A percentile compares a stretch with the other conserved stretches of the same genome.
Evolutionary conservation across 768 basidiomycete genomes (phyloP).

Genomic region (Trametes maxima): DNA sequence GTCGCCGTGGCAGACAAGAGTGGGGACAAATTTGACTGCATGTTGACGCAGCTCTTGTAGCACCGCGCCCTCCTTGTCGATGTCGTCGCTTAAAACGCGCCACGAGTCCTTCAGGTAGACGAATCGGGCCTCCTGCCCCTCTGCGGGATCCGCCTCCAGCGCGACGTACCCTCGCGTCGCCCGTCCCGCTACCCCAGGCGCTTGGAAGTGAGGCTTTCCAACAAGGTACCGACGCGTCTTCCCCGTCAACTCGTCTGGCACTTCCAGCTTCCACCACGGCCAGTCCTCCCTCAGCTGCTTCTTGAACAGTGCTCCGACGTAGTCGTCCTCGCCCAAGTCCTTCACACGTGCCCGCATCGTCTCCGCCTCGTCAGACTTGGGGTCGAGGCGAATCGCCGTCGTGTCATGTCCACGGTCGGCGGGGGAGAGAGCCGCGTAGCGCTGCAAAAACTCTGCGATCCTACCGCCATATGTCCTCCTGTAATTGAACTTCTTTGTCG

Average conservation of each 20-base stretch:
- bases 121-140: neutral
- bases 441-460: constrained; percentile 4
- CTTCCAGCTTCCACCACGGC: neutral
- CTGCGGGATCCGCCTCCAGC: neutral
- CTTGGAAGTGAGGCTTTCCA: neutral
- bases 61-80: constrained; percentile 6
- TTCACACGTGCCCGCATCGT: neutral
- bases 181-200: neutral
- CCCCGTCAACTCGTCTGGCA: neutral
- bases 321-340: no score
- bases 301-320: neutral
- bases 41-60: neutral
- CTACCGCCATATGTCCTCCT: neutral
- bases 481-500: constrained; percentile 11
- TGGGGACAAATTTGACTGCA: neutral
- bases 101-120: constrained; percentile 12
- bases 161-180: constrained; percentile 6
- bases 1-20: constrained; percentile 6
- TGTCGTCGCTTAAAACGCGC: neutral
- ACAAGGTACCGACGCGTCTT: neutral
- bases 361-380: neutral
- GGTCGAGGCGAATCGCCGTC: neutral
- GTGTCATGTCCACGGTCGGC: constrained; percentile 7
- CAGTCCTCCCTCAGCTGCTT: neutral
- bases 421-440: neutral